Percentiles rank a stretch among this genome's conserved stretches.
Evolutionary conservation across 345 rosid genomes (phyloP).

Genomic region (Brassica rapa): DNA sequence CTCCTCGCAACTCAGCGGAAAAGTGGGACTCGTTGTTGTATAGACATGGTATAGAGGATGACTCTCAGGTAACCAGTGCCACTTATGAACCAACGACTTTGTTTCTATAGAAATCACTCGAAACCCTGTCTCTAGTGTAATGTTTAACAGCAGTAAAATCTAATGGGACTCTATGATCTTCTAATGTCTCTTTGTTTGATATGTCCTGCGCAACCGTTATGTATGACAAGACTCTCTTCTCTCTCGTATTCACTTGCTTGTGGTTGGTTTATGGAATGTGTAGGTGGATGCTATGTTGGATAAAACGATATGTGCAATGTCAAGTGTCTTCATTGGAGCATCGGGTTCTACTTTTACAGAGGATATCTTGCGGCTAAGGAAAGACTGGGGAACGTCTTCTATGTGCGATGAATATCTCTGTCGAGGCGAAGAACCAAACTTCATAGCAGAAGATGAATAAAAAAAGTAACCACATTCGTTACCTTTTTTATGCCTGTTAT

Average conservation of each 20-base stretch:
- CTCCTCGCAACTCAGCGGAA: constrained; percentile 73
- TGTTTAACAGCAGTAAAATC: not conserved
- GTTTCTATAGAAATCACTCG: not conserved
- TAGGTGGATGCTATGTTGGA: constrained; percentile 99
- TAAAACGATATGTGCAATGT: constrained; percentile 83
- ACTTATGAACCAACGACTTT: not conserved
- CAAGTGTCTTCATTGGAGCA: constrained; percentile 72
- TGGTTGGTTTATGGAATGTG: constrained; percentile 13
- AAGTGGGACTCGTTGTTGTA: constrained; percentile 92
- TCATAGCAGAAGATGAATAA: constrained; percentile 66
- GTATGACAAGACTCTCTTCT: not conserved
- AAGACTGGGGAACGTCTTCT: constrained; percentile 80
- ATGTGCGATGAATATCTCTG: constrained; percentile 86
- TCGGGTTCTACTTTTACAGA: constrained; percentile 88
- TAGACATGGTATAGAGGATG: constrained; percentile 67
- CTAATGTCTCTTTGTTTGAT: not conserved
- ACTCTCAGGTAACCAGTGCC: constrained; percentile 62
- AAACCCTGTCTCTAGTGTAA: not conserved
- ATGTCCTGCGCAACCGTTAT: not conserved
- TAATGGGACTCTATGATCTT: constrained; percentile 1
- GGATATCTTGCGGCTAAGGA: constrained; percentile 80
- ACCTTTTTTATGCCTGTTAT: not conserved
- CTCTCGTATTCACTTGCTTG: not conserved
- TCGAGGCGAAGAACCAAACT: constrained; percentile 84
- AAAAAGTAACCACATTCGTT: constrained; percentile 20